Conservation (phyloP, 78 protist species). For the Tieghemostelium lacteum region DNA sequence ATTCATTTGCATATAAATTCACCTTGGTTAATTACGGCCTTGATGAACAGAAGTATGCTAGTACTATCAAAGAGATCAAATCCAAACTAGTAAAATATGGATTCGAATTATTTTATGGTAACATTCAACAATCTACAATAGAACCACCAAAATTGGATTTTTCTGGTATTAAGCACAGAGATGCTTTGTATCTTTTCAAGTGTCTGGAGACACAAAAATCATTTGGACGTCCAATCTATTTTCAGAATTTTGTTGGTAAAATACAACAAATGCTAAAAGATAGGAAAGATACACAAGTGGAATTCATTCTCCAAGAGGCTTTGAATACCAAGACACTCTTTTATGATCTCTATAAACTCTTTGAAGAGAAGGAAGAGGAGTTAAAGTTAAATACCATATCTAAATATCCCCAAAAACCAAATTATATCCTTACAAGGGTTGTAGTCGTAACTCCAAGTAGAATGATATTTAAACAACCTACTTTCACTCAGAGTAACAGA, state of each 20-base stretch:
- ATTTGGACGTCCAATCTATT: not conserved
- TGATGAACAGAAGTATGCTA: too few species aligned
- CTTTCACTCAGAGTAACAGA: constrained; percentile 1
- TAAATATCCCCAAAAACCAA: not conserved
- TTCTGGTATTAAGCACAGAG: not conserved
- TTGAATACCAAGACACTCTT: not conserved
- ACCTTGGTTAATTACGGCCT: too few species aligned
- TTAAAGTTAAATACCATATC: not conserved
- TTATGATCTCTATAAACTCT: not conserved
- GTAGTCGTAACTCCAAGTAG: constrained; percentile 42
- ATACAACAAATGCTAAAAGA: not conserved
- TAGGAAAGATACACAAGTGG: not conserved
- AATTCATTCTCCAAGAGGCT: not conserved
- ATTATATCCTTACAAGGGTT: not conserved
- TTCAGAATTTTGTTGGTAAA: not conserved
- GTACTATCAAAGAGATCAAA: too few species aligned
- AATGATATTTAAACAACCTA: constrained; percentile 13
- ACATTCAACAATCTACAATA: too few species aligned
- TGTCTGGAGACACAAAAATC: not conserved
- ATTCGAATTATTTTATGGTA: too few species aligned
- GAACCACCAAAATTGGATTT: too few species aligned
- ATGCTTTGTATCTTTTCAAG: not conserved
- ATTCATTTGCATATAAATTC: too few species aligned
- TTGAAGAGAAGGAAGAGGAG: not conserved
- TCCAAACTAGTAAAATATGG: too few species aligned